These are phyloP conservation scores for Phaffomyces antillensis DNA, from an alignment of 805 yeast genomes.

Conservation along the genomic window DNA sequence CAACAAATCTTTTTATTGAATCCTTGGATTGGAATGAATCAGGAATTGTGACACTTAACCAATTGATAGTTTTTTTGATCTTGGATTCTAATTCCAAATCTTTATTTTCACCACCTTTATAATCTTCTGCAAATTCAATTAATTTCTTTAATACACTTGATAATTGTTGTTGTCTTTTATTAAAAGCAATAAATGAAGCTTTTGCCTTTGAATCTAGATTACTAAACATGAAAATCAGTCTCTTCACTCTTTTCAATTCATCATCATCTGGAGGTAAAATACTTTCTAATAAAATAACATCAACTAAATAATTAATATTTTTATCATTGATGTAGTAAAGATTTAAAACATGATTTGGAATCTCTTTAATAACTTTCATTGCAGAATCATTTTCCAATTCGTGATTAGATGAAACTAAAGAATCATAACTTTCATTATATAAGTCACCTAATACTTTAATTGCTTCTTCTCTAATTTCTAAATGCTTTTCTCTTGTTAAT, in stretches of 20 bases:
- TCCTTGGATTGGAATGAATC: constrained; percentile 39
- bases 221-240: constrained; percentile 44
- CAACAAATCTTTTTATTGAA: constrained; percentile 45
- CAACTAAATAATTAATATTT: constrained; percentile 59
- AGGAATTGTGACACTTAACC: constrained; percentile 58
- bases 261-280: constrained; percentile 50
- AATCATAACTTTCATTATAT: constrained; percentile 40
- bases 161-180: constrained; percentile 58
- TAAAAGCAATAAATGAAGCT: constrained; percentile 61
- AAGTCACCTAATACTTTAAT: constrained; percentile 47
- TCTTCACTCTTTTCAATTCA: constrained; percentile 38
- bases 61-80: constrained; percentile 46
- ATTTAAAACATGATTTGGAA: constrained; percentile 61
- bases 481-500: constrained; percentile 64
- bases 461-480: constrained; percentile 54
- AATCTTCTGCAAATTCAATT: constrained; percentile 41
- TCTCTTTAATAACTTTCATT: constrained; percentile 28
- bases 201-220: constrained; percentile 50
- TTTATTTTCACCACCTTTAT: constrained; percentile 26
- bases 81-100: constrained; percentile 27
- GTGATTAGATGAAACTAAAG: constrained; percentile 16
- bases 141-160: constrained; percentile 44
- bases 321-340: constrained; percentile 69
- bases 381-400: background rate
- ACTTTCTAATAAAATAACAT: constrained; percentile 49